Base-by-base conservation (phyloP, 2,329 filamentous ascomycete species). In the Neophaeococcomyces mojaviensis region DNA sequence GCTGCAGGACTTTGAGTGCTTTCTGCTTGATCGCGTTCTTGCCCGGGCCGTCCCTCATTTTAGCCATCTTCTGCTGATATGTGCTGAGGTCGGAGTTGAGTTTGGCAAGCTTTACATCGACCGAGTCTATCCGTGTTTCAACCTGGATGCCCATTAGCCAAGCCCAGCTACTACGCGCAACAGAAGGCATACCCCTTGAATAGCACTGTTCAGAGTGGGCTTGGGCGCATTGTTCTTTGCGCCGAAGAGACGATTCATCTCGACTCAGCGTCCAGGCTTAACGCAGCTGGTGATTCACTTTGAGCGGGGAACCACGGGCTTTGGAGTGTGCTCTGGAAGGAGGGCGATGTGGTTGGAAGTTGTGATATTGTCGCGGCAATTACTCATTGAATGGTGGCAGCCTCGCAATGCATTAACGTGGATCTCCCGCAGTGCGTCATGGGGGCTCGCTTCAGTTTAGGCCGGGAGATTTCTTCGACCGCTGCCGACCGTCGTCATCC, bases 171-270 rank as follows among this genome's bases (percentile, higher is more conserved):
- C 53, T 49, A 36, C 44, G 39, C 33, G 37, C 6, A 37, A 20
- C 47, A 30, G 44, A 28, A 44, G 38, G 56, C 68, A 52, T 67
- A 92, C 84, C 74, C 86, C 92, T 65, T 74, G 68, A 60, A 96
- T 94, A 57, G 89, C 89, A 58, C 79, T 75, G 69, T 79, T 79
- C 56, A 96, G 85, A 41, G 86, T 90, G 12, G 92, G 88, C 69
- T 97, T 97, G 45, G 92, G 89, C 52, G 82, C 82, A 55, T 85
- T 82, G 68, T 79, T 84, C 70, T 89, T 92, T 58, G 84, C 78
- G 64, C 92, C 92, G 66, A 98, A 98, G 58, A 98, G 77, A 59
- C 92, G 86, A 67, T 98, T 97, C 92, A 98, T 97, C 53, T 46
- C 74, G 67, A 8, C 16, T 13, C 32, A 3, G 13, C 12, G 12